These are phyloP conservation scores for Xanthoparmelia taractica DNA, from an alignment of 495 filamentous ascomycete species.

Conservation along the genomic window DNA sequence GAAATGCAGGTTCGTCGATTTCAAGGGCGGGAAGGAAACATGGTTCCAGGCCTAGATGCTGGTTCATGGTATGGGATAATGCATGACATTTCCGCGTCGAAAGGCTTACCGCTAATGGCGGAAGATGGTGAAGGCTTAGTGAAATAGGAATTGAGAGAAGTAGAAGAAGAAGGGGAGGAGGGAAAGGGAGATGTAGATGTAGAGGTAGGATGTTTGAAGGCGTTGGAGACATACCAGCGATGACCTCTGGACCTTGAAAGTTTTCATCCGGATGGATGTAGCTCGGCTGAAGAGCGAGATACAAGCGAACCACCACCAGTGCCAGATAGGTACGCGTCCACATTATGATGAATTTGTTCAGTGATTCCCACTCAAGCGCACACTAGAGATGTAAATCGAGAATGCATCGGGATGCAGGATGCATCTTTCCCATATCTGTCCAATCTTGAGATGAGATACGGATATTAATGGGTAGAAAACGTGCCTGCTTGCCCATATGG, in stretches of 20 bases:
- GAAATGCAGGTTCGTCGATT: neutral
- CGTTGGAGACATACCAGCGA: slow-evolving; percentile 65
- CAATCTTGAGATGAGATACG: too few species aligned
- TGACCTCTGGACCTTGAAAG: slow-evolving; percentile 95
- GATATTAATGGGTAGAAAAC: neutral
- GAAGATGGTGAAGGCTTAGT: neutral
- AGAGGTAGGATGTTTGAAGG: neutral
- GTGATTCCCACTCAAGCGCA: neutral
- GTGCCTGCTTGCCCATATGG: neutral
- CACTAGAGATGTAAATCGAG: neutral
- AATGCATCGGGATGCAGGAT: neutral
- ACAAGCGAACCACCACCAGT: slow-evolving; percentile 77
- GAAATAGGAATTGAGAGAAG: neutral
- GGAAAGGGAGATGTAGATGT: neutral
- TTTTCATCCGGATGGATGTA: slow-evolving; percentile 98
- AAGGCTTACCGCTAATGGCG: slow-evolving; percentile 10
- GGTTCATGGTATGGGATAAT: neutral
- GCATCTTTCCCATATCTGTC: neutral
- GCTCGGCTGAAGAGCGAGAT: slow-evolving; percentile 88
- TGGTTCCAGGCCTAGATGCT: neutral
- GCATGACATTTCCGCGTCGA: neutral
- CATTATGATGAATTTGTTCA: slow-evolving; percentile 50
- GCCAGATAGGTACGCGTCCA: slow-evolving; percentile 87
- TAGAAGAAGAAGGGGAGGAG: neutral
- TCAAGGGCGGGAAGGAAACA: neutral